phyloP scores from a whole-genome alignment of 164 flowering plant genomes.

The Liquidambar formosana region DNA sequence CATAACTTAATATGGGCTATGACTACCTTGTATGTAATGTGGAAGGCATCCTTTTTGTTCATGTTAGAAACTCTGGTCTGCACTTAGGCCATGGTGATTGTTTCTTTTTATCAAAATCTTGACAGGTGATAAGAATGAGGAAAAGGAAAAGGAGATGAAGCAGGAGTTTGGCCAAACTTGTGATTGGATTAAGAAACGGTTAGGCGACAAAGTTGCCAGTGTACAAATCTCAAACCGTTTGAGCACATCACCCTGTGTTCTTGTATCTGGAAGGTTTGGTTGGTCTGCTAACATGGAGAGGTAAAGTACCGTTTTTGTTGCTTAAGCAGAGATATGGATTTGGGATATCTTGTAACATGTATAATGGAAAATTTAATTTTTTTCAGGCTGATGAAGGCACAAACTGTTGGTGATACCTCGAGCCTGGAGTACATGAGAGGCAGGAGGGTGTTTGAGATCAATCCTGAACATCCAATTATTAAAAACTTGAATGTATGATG shows the following conservation, averaged over 20 bases:
- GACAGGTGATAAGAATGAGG: slow-evolving; percentile 82
- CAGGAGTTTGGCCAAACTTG: slow-evolving; percentile 84
- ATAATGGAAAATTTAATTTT: not conserved
- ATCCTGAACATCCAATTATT: slow-evolving; percentile 77
- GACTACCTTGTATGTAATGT: not conserved
- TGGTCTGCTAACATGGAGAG: slow-evolving; percentile 99
- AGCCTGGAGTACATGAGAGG: slow-evolving; percentile 79
- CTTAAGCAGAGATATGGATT: not conserved
- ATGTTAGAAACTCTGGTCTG: not conserved
- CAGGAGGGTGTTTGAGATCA: slow-evolving; percentile 87
- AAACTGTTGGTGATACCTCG: slow-evolving; percentile 59
- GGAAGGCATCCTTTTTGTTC: not conserved
- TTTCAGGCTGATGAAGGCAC: slow-evolving; percentile 85
- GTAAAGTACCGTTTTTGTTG: slow-evolving; percentile 30
- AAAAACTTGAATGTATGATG: slow-evolving; percentile 54
- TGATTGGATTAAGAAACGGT: slow-evolving; percentile 88
- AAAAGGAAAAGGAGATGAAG: slow-evolving; percentile 75
- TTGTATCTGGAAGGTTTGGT: too few species aligned
- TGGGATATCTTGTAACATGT: not conserved
- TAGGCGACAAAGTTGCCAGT: slow-evolving; percentile 89
- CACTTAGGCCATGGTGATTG: not conserved
- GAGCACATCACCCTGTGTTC: slow-evolving; percentile 92
- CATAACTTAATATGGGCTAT: not conserved
- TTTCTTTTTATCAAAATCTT: not conserved
- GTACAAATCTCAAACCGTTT: slow-evolving; percentile 89